Conservation (phyloP, 2,329 filamentous ascomycete genomes). For the Cladosporium oxysporum region DNA sequence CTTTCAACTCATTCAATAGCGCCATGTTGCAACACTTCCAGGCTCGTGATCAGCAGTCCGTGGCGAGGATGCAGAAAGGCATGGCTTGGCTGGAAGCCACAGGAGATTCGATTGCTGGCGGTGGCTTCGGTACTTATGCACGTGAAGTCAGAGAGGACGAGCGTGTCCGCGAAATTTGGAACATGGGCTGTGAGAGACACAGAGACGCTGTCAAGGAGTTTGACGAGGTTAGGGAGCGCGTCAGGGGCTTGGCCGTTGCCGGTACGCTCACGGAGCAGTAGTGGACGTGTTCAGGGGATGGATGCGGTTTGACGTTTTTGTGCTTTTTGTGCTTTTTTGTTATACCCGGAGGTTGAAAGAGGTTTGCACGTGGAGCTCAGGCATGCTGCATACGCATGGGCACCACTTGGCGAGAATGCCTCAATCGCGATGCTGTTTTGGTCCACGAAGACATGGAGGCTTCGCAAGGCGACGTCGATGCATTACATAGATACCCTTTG, state of each 20-base stretch:
- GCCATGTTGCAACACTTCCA: slow-evolving; percentile 59
- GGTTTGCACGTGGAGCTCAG: not conserved
- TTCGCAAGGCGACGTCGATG: not conserved
- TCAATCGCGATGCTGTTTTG: not conserved
- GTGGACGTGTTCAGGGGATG: not conserved
- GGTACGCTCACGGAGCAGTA: slow-evolving; percentile 29
- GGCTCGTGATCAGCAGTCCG: slow-evolving; percentile 48
- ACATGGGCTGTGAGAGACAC: slow-evolving; percentile 61
- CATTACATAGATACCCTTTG: not conserved
- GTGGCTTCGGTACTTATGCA: slow-evolving; percentile 60
- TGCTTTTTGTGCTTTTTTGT: not conserved
- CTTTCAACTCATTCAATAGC: slow-evolving; percentile 58
- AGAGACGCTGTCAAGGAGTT: slow-evolving; percentile 61
- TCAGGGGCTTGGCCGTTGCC: slow-evolving; percentile 31
- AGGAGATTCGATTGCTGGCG: slow-evolving; percentile 46
- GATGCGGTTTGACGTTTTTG: not conserved
- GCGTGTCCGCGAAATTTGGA: slow-evolving; percentile 63
- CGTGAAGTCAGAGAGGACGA: slow-evolving; percentile 65
- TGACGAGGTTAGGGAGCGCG: slow-evolving; percentile 49
- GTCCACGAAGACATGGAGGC: not conserved
- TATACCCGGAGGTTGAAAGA: not conserved
- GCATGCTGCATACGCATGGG: not conserved
- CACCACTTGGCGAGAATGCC: not conserved
- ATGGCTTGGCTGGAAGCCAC: slow-evolving; percentile 55
- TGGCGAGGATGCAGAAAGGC: slow-evolving; percentile 37